phyloP scores from a whole-genome alignment of 2,329 filamentous ascomycete species.

The Penicillium sp. region DNA sequence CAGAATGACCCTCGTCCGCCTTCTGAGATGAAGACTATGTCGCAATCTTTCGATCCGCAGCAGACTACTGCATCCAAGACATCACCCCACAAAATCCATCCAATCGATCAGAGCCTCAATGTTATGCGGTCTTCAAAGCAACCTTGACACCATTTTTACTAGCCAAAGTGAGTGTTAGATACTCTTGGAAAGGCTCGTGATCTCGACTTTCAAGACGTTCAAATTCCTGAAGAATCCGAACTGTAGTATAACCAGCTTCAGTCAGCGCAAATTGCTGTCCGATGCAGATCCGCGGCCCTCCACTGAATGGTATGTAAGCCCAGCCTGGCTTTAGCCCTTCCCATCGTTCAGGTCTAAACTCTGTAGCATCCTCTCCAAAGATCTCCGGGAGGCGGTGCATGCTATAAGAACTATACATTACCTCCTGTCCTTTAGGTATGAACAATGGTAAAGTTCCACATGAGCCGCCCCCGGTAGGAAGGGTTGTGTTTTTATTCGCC shows the following conservation, averaged over 20 bases:
- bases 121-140: conserved; percentile 6
- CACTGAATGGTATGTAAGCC: conserved; percentile 48
- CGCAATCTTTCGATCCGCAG: too few relatives aligned
- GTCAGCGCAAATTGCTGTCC: conserved; percentile 40
- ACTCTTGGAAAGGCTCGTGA: conserved; percentile 28
- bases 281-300: conserved; percentile 47
- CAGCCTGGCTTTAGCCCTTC: conserved; percentile 29
- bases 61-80: too few relatives aligned
- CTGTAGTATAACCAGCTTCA: conserved; percentile 37
- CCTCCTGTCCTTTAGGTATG: conserved; percentile 18
- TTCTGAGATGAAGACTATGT: too few relatives aligned
- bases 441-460: conserved; percentile 29
- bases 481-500: conserved; percentile 21
- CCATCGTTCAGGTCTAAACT: conserved; percentile 34
- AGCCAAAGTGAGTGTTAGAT: conserved; percentile 21
- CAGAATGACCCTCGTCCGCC: too few relatives aligned
- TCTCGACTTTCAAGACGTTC: conserved; percentile 19
- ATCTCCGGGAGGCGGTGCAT: conserved; percentile 32
- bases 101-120: too few relatives aligned
- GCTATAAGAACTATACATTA: conserved; percentile 24
- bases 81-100: too few relatives aligned
- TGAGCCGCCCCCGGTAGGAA: conserved; percentile 34
- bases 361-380: conserved; percentile 27
- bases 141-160: conserved; percentile 17
- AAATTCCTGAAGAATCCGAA: conserved; percentile 37